These are phyloP conservation scores for Mariannaea elegans DNA, from an alignment of 2,329 filamentous ascomycete species.

Conservation along the genomic window DNA sequence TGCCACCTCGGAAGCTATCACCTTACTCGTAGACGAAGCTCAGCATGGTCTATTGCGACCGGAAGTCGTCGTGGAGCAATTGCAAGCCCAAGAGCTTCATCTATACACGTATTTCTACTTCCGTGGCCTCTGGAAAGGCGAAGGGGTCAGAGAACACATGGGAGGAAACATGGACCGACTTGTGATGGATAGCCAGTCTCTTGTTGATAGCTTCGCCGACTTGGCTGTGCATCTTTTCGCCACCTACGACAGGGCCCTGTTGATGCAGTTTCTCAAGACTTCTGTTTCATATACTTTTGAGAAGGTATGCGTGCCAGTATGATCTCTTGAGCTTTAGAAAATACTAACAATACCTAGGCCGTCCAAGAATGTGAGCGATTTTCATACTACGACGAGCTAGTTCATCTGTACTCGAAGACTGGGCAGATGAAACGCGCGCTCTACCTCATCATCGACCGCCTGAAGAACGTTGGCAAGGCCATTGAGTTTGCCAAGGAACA, in stretches of 20 bases:
- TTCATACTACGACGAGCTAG: slow-evolving; percentile 90
- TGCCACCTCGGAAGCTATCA: slow-evolving; percentile 83
- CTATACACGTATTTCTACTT: slow-evolving; percentile 94
- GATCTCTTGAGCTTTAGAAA: neutral
- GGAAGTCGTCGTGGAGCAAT: slow-evolving; percentile 78
- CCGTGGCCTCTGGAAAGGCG: slow-evolving; percentile 82
- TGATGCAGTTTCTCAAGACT: slow-evolving; percentile 87
- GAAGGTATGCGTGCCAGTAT: slow-evolving; percentile 53
- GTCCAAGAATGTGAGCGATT: slow-evolving; percentile 81
- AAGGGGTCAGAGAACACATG: slow-evolving; percentile 65
- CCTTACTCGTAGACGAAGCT: slow-evolving; percentile 88
- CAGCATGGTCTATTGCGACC: slow-evolving; percentile 87
- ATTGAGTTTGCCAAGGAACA: slow-evolving; percentile 96
- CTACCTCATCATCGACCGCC: slow-evolving; percentile 91
- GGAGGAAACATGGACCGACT: slow-evolving; percentile 65
- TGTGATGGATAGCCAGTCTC: slow-evolving; percentile 66
- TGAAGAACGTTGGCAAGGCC: slow-evolving; percentile 89
- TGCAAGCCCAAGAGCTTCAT: slow-evolving; percentile 72
- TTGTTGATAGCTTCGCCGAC: slow-evolving; percentile 89
- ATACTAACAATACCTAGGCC: slow-evolving; percentile 54
- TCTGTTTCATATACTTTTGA: slow-evolving; percentile 92
- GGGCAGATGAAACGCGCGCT: slow-evolving; percentile 92
- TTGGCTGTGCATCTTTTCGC: slow-evolving; percentile 88
- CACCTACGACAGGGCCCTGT: slow-evolving; percentile 77
- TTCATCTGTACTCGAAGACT: slow-evolving; percentile 94